Base-by-base conservation (phyloP, 495 filamentous ascomycete genomes). In the Copromyces sp. region DNA sequence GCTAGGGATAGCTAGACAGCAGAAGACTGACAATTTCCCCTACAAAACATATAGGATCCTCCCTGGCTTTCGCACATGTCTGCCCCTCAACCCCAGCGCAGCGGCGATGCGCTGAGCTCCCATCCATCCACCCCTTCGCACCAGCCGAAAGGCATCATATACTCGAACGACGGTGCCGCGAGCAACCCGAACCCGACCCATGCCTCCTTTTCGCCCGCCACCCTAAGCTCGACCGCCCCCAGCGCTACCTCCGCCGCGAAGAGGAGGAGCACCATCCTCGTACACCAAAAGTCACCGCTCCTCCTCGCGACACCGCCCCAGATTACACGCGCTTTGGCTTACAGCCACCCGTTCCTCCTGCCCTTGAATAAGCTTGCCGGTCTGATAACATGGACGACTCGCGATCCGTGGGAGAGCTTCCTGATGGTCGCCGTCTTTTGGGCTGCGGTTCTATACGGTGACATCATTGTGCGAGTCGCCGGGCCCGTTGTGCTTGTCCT, bases 361-460 rank as follows among this genome's bases (percentile, higher is more conserved):
- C 93, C 93, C 24, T 84, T 97, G 47, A 98, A 97, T 76, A 91
- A 90, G 75, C 75, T 95, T 12, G 89, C 88, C 17, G 95, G 94
- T 0, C 84, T 99, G 69, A 75, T 98, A 47, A 96, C 92, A 82
- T 99, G 95, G 95, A 95, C 93, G 20, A 94, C 90, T 11, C 91
- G 87, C 39, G 95, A 99, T 76, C 90, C 94, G 3, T 98, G 94
- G 94, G 93, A 98, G 83, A 96, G 93, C 84, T 99, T 99, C 81
- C 84, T 99, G 68, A 79, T 98, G 39, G 85, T 99, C 14, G 88
- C 89, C 3, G 84, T 78, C 5, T 99, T 97, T 78, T 99, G 95
- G 95, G 90, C 88, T 0, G 80, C 91, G 9, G 90, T 92, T 2
- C 83, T 97, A 3, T 98, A 98, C 79, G 94, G 94, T 47, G 95